phyloP scores from a whole-genome alignment of 768 basidiomycete genomes.

The Lyophyllum semitale region DNA sequence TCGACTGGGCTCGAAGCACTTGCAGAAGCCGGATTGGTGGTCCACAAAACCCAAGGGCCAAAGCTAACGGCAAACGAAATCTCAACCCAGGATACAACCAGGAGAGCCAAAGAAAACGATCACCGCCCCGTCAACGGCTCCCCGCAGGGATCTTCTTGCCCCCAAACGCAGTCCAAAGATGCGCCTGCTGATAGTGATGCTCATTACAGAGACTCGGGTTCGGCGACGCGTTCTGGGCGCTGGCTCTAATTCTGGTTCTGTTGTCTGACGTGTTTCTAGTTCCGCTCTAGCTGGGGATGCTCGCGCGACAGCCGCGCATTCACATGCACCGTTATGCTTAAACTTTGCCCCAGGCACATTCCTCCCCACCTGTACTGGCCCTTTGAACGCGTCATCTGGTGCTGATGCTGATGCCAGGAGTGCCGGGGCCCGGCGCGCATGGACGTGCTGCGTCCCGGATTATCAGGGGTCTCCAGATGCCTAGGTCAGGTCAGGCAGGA shows the following conservation, averaged over 20 bases:
- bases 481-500: no score
- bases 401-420: background rate
- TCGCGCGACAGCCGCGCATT: conserved; percentile 11
- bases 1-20: no score
- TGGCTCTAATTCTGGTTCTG: conserved; percentile 1
- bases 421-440: background rate
- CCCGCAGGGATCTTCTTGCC: conserved; percentile 7
- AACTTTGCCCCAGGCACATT: background rate
- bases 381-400: background rate
- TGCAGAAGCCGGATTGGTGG: no score
- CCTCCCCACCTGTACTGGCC: background rate
- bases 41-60: no score
- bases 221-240: conserved; percentile 6
- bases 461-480: no score
- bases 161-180: conserved; percentile 30
- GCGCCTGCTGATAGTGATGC: conserved; percentile 33
- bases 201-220: background rate
- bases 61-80: no score
- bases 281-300: background rate
- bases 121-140: conserved; percentile 9
- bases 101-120: background rate
- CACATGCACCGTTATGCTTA: conserved; percentile 13
- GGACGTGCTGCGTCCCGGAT: no score
- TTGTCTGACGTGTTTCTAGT: no score
- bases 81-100: no score